Evolutionary conservation across 169 alveolate species (phyloP), one percentile per base, ranked within the genome.

Genomic region (Cryptosporidium viatorum): DNA sequence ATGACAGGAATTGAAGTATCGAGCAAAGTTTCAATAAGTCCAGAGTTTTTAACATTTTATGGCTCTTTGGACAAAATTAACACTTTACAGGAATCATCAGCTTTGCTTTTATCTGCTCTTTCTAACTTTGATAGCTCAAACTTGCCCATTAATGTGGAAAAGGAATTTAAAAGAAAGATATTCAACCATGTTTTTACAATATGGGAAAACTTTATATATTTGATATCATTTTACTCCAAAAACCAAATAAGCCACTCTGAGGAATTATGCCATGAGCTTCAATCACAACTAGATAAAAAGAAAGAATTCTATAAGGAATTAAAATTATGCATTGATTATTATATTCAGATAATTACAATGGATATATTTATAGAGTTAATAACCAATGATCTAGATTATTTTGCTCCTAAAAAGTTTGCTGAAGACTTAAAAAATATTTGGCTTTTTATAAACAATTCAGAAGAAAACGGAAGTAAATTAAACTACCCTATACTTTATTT

Each of bases 121-220:
- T 51, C 51, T 3, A n/a, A 12, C 0, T 23, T 55, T 18, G 21
- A n/a, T 2, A 55, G 67, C 67, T 55, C 67, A 10, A 29, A 26
- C 14, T n/a, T 55, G 18, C 9, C 9, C 14, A 21, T n/a, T 23
- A 12, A n/a, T 9, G 6, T 23, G n/a, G 67, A 23, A 21, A 7
- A 26, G 8, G 18, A 55, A 55, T n/a, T n/a, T 16, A 26, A 0
- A 21, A 23, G 18, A 26, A 21, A 55, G 18, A 37, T 55, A 0
- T n/a, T 55, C 2, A 23, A 23, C 31, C 12, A 26, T 12, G 37
- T 9, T 9, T 55, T 26, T 21, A 8, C 71, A 9, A 55, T 41
- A 26, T 73, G 86, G 86, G 37, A 37, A 14, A 59, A 55, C 39
- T 73, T 58, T 23, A 73, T 23, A 37, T n/a, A 31, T 52, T 59